Evolutionary conservation across 495 filamentous ascomycete genomes (phyloP).

Genomic region (Penicillium herquei): DNA sequence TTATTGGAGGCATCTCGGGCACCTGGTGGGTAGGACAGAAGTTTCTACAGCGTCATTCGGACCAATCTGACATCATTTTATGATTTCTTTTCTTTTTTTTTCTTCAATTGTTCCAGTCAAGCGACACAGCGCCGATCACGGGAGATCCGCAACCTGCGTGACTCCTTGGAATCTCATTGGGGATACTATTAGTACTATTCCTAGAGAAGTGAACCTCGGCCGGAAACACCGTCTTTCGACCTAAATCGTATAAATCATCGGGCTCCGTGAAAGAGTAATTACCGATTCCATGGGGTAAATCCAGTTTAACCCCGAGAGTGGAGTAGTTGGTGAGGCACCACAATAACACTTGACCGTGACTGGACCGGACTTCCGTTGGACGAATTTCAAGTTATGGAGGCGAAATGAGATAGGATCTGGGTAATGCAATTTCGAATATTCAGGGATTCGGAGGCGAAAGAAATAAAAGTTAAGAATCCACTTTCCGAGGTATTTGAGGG

Average conservation of each 20-base stretch:
- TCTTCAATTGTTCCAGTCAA: neutral
- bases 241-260: too few species aligned
- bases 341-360: constrained; percentile 2
- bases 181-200: too few species aligned
- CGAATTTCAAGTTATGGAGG: neutral
- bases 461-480: constrained; percentile 14
- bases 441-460: constrained; percentile 12
- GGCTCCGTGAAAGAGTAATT: too few species aligned
- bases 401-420: neutral
- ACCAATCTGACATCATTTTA: constrained; percentile 19
- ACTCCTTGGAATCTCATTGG: neutral
- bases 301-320: neutral
- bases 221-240: too few species aligned
- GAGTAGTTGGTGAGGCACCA: constrained; percentile 10
- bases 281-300: too few species aligned
- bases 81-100: neutral
- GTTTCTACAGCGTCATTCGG: constrained; percentile 17
- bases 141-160: constrained; percentile 17
- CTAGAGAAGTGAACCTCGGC: too few species aligned
- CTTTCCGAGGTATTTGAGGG: too few species aligned
- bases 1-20: neutral
- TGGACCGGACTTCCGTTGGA: constrained; percentile 28
- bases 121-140: constrained; percentile 16
- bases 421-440: neutral
- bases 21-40: constrained; percentile 19